These are phyloP conservation scores for Gorgonomyces haynaldii DNA, from an alignment of 192 early-diverging fungal species.

Conservation along the genomic window DNA sequence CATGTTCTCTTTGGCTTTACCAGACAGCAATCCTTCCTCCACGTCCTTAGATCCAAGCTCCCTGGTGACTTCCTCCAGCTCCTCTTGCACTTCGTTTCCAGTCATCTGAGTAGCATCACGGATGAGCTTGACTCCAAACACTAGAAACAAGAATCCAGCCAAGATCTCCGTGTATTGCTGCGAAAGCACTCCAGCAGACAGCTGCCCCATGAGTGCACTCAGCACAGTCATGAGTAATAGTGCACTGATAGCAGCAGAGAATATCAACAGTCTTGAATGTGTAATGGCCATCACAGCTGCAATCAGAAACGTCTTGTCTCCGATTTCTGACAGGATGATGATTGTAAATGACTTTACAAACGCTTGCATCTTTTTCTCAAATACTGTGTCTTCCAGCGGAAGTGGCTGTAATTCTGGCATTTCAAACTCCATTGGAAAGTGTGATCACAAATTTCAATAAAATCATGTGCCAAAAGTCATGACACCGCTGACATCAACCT, in stretches of 20 bases:
- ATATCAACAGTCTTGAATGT: slow-evolving; percentile 72
- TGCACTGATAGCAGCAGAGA: slow-evolving; percentile 77
- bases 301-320: slow-evolving; percentile 99
- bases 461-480: too few species aligned
- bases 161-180: slow-evolving; percentile 73
- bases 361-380: too few species aligned
- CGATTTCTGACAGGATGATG: slow-evolving; percentile 94
- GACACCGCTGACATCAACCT: too few species aligned
- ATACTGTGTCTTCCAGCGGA: too few species aligned
- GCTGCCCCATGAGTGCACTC: slow-evolving; percentile 84
- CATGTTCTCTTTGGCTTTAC: slow-evolving; percentile 6
- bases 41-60: slow-evolving; percentile 75
- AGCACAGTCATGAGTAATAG: slow-evolving; percentile 91
- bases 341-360: slow-evolving; percentile 60
- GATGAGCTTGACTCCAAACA: slow-evolving; percentile 86
- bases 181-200: slow-evolving; percentile 77
- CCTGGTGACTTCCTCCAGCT: slow-evolving; percentile 81
- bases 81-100: slow-evolving; percentile 75
- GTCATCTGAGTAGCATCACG: slow-evolving; percentile 77
- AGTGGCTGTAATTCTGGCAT: too few species aligned
- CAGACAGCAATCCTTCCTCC: slow-evolving; percentile 30
- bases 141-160: slow-evolving; percentile 77
- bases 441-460: too few species aligned
- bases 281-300: slow-evolving; percentile 98
- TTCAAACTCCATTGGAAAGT: too few species aligned